Evolutionary conservation across 148 eudicot genomes (phyloP).

Genomic region (Rhododendron kiyosumense): DNA sequence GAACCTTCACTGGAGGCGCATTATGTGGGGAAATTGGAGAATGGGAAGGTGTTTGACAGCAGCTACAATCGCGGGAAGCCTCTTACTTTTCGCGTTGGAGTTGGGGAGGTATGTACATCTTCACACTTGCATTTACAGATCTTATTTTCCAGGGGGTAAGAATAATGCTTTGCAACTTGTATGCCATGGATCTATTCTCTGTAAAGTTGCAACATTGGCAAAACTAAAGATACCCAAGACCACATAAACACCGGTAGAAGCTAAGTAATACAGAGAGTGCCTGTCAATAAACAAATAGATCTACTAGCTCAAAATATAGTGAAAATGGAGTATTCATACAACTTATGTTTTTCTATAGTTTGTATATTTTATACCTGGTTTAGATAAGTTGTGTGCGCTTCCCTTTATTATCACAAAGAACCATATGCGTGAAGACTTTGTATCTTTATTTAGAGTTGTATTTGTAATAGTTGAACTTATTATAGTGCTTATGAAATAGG

Average conservation of each 20-base stretch:
- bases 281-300: background rate
- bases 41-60: constrained; percentile 83
- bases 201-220: background rate
- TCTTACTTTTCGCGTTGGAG: constrained; percentile 82
- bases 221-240: background rate
- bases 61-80: constrained; percentile 90
- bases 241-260: background rate
- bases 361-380: background rate
- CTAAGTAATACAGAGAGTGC: background rate
- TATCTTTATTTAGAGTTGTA: background rate
- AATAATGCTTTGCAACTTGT: background rate
- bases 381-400: background rate
- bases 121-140: background rate
- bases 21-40: constrained; percentile 74
- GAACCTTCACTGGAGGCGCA: constrained; percentile 48
- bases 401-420: background rate
- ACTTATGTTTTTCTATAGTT: too few relatives aligned
- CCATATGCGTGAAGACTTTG: background rate
- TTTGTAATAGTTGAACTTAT: background rate
- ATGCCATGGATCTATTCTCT: background rate
- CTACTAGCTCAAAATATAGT: background rate
- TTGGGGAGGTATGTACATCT: constrained; percentile 60
- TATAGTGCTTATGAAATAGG: background rate
- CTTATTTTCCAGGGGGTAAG: background rate
- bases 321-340: background rate